Evolutionary conservation across 345 rosid species (phyloP).

Genomic region (Linum tenue): DNA sequence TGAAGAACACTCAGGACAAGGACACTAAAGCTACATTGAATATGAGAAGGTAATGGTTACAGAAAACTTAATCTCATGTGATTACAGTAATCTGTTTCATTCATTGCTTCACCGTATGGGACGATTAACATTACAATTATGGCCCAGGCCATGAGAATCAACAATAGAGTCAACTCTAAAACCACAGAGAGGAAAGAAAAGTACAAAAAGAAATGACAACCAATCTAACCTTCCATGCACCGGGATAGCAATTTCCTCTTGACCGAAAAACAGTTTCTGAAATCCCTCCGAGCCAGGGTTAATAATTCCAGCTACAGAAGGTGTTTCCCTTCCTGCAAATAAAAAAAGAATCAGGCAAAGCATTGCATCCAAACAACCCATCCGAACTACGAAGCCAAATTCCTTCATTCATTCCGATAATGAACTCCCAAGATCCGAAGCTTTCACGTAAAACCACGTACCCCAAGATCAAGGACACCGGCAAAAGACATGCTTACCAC

Average conservation of each 20-base stretch:
- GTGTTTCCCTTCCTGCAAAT: conserved; percentile 73
- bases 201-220: not conserved
- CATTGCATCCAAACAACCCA: not conserved
- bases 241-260: conserved; percentile 96
- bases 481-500: conserved; percentile 40
- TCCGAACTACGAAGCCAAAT: too few species aligned
- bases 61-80: not conserved
- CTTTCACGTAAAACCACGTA: not conserved
- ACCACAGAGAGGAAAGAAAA: not conserved
- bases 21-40: not conserved
- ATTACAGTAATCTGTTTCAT: not conserved
- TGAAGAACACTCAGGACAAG: not conserved
- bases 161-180: not conserved
- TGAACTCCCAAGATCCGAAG: not conserved
- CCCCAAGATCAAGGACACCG: not conserved
- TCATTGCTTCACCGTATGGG: not conserved
- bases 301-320: conserved; percentile 93
- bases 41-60: not conserved
- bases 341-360: conserved; percentile 1
- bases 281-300: conserved; percentile 95
- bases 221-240: conserved; percentile 71
- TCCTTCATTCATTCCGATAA: not conserved
- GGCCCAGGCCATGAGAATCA: not conserved
- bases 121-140: not conserved
- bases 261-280: conserved; percentile 96